These are phyloP conservation scores for Calvatia gigantea DNA, from an alignment of 768 basidiomycete genomes.

Conservation along the genomic window DNA sequence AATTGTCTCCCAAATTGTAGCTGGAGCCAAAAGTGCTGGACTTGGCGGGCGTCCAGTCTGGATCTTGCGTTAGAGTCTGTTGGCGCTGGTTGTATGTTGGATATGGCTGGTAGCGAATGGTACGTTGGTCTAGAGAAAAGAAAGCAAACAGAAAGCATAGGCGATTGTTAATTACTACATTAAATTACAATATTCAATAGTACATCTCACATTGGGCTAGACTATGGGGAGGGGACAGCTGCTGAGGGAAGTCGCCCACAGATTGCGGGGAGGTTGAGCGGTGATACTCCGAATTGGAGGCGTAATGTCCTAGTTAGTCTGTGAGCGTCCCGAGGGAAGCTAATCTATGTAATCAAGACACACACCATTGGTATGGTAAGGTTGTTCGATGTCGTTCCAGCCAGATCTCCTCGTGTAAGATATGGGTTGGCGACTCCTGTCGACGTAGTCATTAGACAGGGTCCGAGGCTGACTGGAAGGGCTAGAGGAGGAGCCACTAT, in stretches of 20 bases:
- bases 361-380: slow-evolving; percentile 1
- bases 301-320: slow-evolving; percentile 7
- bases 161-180: slow-evolving; percentile 15
- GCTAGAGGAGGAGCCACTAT: slow-evolving; percentile 31
- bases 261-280: slow-evolving; percentile 8
- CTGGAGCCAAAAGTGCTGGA: neutral
- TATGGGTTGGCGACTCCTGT: slow-evolving; percentile 12
- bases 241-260: neutral
- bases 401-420: neutral
- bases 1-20: neutral
- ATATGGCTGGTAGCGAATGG: slow-evolving; percentile 27
- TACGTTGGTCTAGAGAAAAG: slow-evolving; percentile 19
- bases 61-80: neutral
- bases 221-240: slow-evolving; percentile 10
- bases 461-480: slow-evolving; percentile 27
- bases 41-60: neutral
- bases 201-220: slow-evolving; percentile 14
- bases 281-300: neutral
- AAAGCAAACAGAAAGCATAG: slow-evolving; percentile 15
- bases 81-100: neutral
- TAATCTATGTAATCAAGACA: neutral
- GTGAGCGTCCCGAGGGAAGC: neutral
- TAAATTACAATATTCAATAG: slow-evolving; percentile 16
- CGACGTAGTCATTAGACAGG: slow-evolving; percentile 17
- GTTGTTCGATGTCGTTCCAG: neutral